phyloP scores from a whole-genome alignment of 2,329 filamentous ascomycete genomes.

The Huntiella savannae region DNA sequence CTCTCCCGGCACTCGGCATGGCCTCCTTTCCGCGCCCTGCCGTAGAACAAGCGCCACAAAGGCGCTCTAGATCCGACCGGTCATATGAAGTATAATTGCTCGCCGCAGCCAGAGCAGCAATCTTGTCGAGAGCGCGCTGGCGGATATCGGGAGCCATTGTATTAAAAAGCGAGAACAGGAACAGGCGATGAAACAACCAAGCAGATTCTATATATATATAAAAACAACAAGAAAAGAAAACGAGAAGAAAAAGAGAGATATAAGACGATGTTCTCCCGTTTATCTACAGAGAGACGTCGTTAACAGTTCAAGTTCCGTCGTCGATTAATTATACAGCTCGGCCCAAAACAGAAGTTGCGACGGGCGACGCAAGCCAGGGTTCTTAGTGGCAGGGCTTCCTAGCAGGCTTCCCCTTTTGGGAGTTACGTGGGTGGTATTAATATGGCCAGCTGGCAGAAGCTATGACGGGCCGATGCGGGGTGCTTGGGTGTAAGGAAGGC shows the following conservation, averaged over 20 bases:
- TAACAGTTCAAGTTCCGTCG: too few species aligned
- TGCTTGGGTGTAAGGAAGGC: conserved; percentile 23
- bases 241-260: background rate
- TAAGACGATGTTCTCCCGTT: background rate
- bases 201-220: background rate
- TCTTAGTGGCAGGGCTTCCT: background rate
- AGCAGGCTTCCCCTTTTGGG: conserved; percentile 9
- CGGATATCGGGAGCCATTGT: conserved; percentile 37
- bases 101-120: conserved; percentile 41
- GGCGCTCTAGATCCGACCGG: conserved; percentile 41
- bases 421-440: background rate
- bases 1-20: conserved; percentile 25
- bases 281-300: too few species aligned
- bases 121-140: conserved; percentile 43
- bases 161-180: background rate
- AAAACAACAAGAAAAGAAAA: background rate
- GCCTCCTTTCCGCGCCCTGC: conserved; percentile 25
- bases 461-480: too few species aligned
- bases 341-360: background rate
- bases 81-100: conserved; percentile 35
- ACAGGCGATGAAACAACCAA: background rate
- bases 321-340: too few species aligned
- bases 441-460: background rate
- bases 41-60: conserved; percentile 38
- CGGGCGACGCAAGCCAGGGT: background rate